Evolutionary conservation across 2,329 filamentous ascomycete genomes (phyloP), one percentile per base, ranked within the genome.

Genomic region (Colletotrichum salicis): DNA sequence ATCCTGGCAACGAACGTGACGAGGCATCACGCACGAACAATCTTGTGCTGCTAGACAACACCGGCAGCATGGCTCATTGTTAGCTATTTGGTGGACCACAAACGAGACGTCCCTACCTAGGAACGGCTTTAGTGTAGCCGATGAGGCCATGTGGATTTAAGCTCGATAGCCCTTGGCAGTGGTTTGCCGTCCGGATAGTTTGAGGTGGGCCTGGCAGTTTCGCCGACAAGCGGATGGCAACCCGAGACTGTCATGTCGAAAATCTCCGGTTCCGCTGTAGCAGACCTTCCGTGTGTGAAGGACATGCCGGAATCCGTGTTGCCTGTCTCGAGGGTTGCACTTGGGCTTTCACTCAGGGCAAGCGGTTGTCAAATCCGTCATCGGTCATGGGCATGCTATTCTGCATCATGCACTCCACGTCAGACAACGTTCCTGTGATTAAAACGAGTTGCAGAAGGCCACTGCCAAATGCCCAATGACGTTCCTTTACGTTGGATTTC

Each of bases 241-340:
- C 33, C 58, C 54, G 55, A 72, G 48, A 31, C 57, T 62, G 52
- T 48, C 15, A 13, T 27, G 29, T 64, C n/a, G 41, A 52, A 72
- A 64, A 68, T 64, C 65, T 57, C 70, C 60, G 59, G 35, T 72
- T 60, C 70, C 65, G 33, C 48, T 70, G 70, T 45, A 27, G 69
- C 54, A 66, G 69, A 45, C 59, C 59, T 72, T 29, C 60, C 59
- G 65, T 33, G 59, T 72, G 48, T 57, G 65, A 72, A 45, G 59
- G 56, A 59, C 65, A 64, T 71, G 55, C 59, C 69, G 59, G 59
- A 59, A 59, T 37, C 54, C 35, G 59, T 52, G 27, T 58, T 35
- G 45, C 65, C 65, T 41, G 59, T 41, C 35, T n/a, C n/a, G 54
- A 37, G 13, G 59, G 55, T 70, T 64, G 54, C 55, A 60, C 45